Percentiles rank a stretch among this genome's conserved stretches.
phyloP scores from a whole-genome alignment of 257 asterid genomes.

The Solanum sejunctum region DNA sequence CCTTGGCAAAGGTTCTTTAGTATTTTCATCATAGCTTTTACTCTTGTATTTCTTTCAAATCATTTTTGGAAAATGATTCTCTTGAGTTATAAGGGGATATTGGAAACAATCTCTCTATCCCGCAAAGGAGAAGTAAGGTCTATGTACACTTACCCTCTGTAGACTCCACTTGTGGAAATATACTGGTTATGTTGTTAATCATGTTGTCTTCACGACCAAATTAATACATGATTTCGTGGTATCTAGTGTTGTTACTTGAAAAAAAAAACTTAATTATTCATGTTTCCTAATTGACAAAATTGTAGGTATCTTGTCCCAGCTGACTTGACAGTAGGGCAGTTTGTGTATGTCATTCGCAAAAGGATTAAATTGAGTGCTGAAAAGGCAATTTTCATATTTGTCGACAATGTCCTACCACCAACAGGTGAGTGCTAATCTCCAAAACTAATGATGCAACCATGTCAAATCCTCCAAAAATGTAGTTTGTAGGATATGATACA shows the following conservation, averaged over 20 bases:
- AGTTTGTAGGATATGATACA: background rate
- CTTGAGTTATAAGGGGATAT: background rate
- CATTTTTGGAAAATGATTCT: background rate
- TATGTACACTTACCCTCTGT: accelerated
- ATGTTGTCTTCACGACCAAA: background rate
- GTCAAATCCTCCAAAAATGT: background rate
- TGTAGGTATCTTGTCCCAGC: constrained; percentile 33
- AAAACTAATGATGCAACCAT: background rate
- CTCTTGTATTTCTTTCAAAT: background rate
- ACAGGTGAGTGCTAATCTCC: constrained; percentile 18
- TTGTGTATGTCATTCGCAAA: constrained; percentile 35
- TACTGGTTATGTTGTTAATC: background rate
- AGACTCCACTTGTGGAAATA: background rate
- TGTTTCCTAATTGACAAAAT: background rate
- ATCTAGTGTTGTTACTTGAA: background rate
- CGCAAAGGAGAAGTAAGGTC: background rate
- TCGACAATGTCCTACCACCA: constrained; percentile 29
- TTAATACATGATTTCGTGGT: background rate
- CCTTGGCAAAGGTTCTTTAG: background rate
- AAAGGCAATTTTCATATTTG: constrained; percentile 32
- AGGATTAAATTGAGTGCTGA: constrained; percentile 33
- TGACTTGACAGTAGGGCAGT: constrained; percentile 36
- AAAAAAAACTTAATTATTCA: background rate
- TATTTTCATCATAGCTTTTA: background rate
- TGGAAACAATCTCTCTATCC: background rate